Evolutionary conservation across 305 asterid species (phyloP).

Genomic region (Fraxinus sp.): DNA sequence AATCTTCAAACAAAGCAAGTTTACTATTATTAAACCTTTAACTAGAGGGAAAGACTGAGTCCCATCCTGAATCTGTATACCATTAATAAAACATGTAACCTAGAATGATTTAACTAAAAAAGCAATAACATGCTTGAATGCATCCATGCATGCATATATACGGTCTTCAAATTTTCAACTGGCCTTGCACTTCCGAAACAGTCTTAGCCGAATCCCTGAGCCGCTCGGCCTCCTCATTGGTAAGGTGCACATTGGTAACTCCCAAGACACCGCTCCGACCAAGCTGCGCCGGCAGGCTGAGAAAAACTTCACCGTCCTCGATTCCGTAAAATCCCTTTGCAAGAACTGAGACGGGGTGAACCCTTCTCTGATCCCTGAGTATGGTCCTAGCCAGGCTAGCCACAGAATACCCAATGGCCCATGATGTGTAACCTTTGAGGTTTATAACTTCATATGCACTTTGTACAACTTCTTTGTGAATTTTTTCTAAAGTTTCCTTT

Average conservation of each 20-base stretch:
- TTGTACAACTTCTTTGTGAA: slow-evolving; percentile 68
- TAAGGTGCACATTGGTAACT: slow-evolving; percentile 67
- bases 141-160: too few species aligned
- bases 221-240: slow-evolving; percentile 58
- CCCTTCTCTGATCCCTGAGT: slow-evolving; percentile 68
- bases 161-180: slow-evolving; percentile 49
- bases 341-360: slow-evolving; percentile 80
- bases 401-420: slow-evolving; percentile 92
- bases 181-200: slow-evolving; percentile 65
- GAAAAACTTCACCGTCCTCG: slow-evolving; percentile 59
- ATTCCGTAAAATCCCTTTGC: slow-evolving; percentile 72
- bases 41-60: too few species aligned
- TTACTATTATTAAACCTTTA: too few species aligned
- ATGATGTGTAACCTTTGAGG: slow-evolving; percentile 85
- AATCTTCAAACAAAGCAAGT: too few species aligned
- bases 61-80: too few species aligned
- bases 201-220: slow-evolving; percentile 66
- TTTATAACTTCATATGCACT: slow-evolving; percentile 78
- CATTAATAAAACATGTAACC: not conserved
- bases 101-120: not conserved
- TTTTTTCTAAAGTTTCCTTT: slow-evolving; percentile 60
- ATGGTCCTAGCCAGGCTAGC: slow-evolving; percentile 73
- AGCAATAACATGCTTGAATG: not conserved
- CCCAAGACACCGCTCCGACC: slow-evolving; percentile 73
- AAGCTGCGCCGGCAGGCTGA: slow-evolving; percentile 83